phyloP scores from a whole-genome alignment of 306 rosid species.

The Abrus precatorius region DNA sequence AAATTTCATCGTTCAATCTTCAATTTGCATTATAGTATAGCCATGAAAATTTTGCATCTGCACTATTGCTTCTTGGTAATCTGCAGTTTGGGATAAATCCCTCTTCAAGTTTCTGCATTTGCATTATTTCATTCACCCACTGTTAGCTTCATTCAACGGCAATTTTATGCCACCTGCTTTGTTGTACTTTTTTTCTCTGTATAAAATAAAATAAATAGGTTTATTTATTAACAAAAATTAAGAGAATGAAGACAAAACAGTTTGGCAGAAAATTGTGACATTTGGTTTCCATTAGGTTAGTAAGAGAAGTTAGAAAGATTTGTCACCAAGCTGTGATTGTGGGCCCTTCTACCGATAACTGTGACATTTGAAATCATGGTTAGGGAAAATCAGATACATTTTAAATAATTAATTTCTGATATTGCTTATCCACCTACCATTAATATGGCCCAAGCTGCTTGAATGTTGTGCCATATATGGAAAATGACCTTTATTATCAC shows the following conservation, averaged over 20 bases:
- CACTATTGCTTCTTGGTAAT: constrained; percentile 17
- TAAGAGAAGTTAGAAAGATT: constrained; percentile 51
- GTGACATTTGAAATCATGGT: constrained; percentile 43
- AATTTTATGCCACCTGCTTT: constrained; percentile 7
- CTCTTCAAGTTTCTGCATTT: constrained; percentile 33
- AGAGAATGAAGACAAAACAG: background rate
- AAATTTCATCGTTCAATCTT: background rate
- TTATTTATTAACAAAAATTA: background rate
- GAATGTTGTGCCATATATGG: background rate
- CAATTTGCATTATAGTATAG: background rate
- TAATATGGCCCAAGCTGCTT: constrained; percentile 31
- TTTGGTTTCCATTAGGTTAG: constrained; percentile 26
- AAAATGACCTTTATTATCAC: background rate
- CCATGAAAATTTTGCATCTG: constrained; percentile 32
- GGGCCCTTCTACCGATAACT: constrained; percentile 44
- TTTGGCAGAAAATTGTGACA: constrained; percentile 47
- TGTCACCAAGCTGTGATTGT: constrained; percentile 29
- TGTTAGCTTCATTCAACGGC: constrained; percentile 11
- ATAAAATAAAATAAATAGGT: background rate
- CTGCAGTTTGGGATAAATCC: background rate
- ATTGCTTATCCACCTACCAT: constrained; percentile 45
- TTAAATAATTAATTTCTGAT: constrained; percentile 40
- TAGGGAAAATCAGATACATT: constrained; percentile 13
- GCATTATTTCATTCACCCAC: constrained; percentile 10
- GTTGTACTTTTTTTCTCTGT: background rate